Evolutionary conservation across 768 basidiomycete species (phyloP), one percentile per base, ranked within the genome.

Genomic region (Tricholoma terreum): DNA sequence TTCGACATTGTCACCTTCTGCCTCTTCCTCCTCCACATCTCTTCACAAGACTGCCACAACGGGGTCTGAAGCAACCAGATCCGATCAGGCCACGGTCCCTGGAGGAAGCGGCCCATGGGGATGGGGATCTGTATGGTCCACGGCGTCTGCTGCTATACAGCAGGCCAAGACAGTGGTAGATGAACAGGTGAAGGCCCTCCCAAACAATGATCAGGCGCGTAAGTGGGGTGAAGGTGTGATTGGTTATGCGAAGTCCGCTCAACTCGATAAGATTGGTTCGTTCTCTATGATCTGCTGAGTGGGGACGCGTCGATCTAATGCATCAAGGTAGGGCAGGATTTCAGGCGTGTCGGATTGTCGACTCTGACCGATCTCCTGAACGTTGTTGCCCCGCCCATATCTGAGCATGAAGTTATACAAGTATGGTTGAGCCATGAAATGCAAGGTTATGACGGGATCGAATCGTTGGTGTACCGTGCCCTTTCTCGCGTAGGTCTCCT

Each of bases 351-450:
- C 24, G 92, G 94, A 27, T 74, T 95, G 35, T 93, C 92, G 9
- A 94, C 95, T 2, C 75, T 98, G 24, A 92, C 85, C 2, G 94
- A 96, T 56, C 87, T 99, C 55, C 77, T 99, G 51, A 96, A 98
- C 69, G 96, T 89, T 27, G 96, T 99, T 58, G 97, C 97, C 0
- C 97, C 97, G 40, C 97, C 97, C 11, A 98, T 98, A 65, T 92
- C 95, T 22, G 95, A 96, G 70, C 96, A 98, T 69, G 97, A 99
- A 73, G 93, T 98, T 14, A 94, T 99, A 61, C 86, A 97, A 69
- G 87, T 99, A 7, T 93, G 92, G 89, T 75, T 99, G 36, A 90
- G 89, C 66, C 95, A 98, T 73, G 94, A 97, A 63, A 95, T 99
- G 95, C 80, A 83, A 61, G 97, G 97, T 15, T 98, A 96, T 68